These are phyloP conservation scores for Carnegiea gigantea DNA, from an alignment of 179 eudicot species.

Conservation along the genomic window DNA sequence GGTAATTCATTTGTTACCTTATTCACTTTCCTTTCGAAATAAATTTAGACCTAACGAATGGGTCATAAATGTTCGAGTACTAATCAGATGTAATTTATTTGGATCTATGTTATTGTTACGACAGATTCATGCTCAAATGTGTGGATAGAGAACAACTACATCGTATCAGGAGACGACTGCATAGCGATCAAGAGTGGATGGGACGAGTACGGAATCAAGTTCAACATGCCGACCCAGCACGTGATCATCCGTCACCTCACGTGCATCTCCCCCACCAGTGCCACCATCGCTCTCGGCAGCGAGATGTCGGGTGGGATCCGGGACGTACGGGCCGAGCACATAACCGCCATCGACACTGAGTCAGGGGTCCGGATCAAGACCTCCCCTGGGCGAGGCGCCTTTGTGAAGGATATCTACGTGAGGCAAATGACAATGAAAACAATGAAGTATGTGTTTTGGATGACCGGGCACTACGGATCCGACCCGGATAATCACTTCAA, in stretches of 20 bases:
- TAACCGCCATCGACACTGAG: slow-evolving; percentile 63
- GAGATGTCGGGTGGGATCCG: slow-evolving; percentile 86
- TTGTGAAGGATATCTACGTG: slow-evolving; percentile 59
- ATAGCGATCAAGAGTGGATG: slow-evolving; percentile 80
- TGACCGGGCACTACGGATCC: slow-evolving; percentile 60
- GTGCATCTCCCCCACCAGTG: slow-evolving; percentile 71
- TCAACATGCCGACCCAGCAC: slow-evolving; percentile 69
- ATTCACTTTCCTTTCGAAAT: too few relatives aligned
- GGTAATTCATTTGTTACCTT: slow-evolving; percentile 29
- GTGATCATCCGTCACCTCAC: slow-evolving; percentile 68
- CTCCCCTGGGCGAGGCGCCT: slow-evolving; percentile 70
- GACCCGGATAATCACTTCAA: slow-evolving; percentile 53
- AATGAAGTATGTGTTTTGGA: slow-evolving; percentile 75
- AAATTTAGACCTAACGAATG: too few relatives aligned
- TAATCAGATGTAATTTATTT: background rate
- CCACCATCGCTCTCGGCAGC: slow-evolving; percentile 74
- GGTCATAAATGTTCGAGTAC: too few relatives aligned
- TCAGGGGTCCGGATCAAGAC: slow-evolving; percentile 73
- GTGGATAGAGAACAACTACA: slow-evolving; percentile 65
- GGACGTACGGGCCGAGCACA: slow-evolving; percentile 64
- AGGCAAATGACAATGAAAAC: slow-evolving; percentile 56
- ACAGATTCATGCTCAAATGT: slow-evolving; percentile 80
- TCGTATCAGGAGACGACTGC: slow-evolving; percentile 82
- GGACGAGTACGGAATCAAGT: slow-evolving; percentile 77
- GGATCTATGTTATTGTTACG: background rate